These are phyloP conservation scores for Clarireedia monteithiana DNA, from an alignment of 2,329 filamentous ascomycete genomes.

Conservation along the genomic window DNA sequence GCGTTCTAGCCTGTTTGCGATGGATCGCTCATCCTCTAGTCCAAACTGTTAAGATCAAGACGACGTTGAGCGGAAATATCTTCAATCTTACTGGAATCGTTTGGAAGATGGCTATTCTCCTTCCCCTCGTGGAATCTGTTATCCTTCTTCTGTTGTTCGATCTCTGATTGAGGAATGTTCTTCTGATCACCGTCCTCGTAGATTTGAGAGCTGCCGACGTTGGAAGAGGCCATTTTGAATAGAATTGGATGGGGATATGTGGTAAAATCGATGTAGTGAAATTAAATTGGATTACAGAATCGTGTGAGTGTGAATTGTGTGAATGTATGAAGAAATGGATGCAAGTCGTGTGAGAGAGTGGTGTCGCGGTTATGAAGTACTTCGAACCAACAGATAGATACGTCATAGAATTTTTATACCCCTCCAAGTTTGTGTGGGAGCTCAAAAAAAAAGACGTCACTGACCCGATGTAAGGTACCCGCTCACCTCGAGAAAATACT, in stretches of 20 bases:
- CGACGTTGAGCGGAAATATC: not conserved
- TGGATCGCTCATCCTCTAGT: slow-evolving; percentile 61
- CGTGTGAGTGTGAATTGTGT: not conserved
- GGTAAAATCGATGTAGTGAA: not conserved
- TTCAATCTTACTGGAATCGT: slow-evolving; percentile 59
- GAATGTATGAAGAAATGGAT: not conserved
- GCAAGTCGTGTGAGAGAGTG: not conserved
- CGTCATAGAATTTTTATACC: slow-evolving; percentile 2
- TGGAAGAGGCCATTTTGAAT: slow-evolving; percentile 22
- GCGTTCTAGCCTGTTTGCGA: slow-evolving; percentile 62
- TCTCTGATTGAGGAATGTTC: slow-evolving; percentile 47
- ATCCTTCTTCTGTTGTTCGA: slow-evolving; percentile 39
- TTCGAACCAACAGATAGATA: not conserved
- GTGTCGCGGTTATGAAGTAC: not conserved
- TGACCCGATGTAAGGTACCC: slow-evolving; percentile 2
- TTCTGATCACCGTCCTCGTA: slow-evolving; percentile 73
- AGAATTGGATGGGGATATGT: not conserved
- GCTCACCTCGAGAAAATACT: not conserved
- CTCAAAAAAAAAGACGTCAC: slow-evolving; percentile 4
- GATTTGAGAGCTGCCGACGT: slow-evolving; percentile 54
- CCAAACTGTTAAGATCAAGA: slow-evolving; percentile 17
- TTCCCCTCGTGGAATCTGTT: slow-evolving; percentile 66
- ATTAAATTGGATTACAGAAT: not conserved
- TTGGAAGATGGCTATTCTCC: slow-evolving; percentile 56
- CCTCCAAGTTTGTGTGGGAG: not conserved